Base-by-base conservation (phyloP, 2,329 filamentous ascomycete genomes). In the Claviceps sp. region DNA sequence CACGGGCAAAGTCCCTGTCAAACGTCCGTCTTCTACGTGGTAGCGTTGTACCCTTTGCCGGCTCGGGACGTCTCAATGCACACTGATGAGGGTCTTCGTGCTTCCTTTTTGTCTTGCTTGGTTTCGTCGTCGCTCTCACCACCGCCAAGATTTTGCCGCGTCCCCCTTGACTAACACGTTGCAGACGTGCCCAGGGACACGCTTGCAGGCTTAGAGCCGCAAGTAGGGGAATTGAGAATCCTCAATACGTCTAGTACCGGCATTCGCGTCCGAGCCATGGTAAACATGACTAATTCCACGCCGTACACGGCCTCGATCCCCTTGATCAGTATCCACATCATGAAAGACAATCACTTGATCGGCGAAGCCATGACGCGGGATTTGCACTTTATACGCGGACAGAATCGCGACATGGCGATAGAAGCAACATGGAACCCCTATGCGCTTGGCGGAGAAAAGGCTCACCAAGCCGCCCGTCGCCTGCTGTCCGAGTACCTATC, bases 241-340 rank as follows among this genome's bases (percentile, higher is more conserved):
- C 63, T 85, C 42, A 80, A 85, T 52, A 94, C 89, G 0, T 84
- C 84, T 1, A 71, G 77, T 39, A 80, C 81, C 2, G 85, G 85
- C 3, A 73, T 96, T 47, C 80, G 77, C 19, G 70, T 97, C 39
- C 74, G 82, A 61, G 85, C 87, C 14, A 69, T 73, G 41, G 75
- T 95, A 61, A 95, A 93, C 63, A 76, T 95, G 55, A 94, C 87
- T 4, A 98, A 98, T 62, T 90, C 91, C 1, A 95, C 90, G 0
- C 77, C 83, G 4, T 96, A 97, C 65, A 83, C 87, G 4, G 90
- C 89, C 4, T 74, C 73, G 2, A 74, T 97, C n/a, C 91, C 91
- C 1, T 91, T 82, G 56, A 69, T 88, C 56, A 89, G 85, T 63
- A 76, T 95, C 44, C 80, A 89, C 56, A 70, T 97, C 43, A 65